Conservation (phyloP, 31 red algal genomes). For the Odonthalia washingtoniensis region DNA sequence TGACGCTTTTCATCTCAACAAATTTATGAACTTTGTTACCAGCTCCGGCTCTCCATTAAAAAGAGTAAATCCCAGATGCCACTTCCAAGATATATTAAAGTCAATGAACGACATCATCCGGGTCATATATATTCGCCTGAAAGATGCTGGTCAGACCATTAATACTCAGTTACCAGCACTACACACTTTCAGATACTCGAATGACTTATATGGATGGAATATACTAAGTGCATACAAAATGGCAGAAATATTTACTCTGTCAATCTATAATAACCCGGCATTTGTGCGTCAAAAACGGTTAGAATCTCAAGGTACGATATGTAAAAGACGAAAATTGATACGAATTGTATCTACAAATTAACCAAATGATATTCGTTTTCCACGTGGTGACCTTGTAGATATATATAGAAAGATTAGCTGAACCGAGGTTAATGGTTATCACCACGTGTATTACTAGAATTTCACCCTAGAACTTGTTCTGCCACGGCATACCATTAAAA, state of each 20-base stretch:
- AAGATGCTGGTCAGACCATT: not conserved
- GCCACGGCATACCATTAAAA: too few relatives aligned
- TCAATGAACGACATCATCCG: slow-evolving; percentile 4
- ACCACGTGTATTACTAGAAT: too few relatives aligned
- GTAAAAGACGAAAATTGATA: too few relatives aligned
- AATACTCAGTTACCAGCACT: too few relatives aligned
- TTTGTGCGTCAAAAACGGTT: not conserved
- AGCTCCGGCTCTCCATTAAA: not conserved
- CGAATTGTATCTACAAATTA: too few relatives aligned
- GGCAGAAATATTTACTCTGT: not conserved
- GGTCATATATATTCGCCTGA: slow-evolving; percentile 15
- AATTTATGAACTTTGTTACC: not conserved
- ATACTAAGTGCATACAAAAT: not conserved
- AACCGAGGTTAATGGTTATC: too few relatives aligned
- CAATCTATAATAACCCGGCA: too few relatives aligned
- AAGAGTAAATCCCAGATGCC: not conserved
- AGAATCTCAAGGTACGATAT: not conserved
- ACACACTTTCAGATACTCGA: not conserved
- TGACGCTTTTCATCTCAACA: not conserved
- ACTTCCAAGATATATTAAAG: not conserved
- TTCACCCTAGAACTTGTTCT: too few relatives aligned
- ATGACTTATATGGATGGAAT: slow-evolving; percentile 11
- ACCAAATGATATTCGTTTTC: too few relatives aligned
- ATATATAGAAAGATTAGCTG: too few relatives aligned
- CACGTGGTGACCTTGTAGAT: too few relatives aligned